Evolutionary conservation across 768 basidiomycete genomes (phyloP), one percentile per base, ranked within the genome.

Genomic region (Lactarius quietus): DNA sequence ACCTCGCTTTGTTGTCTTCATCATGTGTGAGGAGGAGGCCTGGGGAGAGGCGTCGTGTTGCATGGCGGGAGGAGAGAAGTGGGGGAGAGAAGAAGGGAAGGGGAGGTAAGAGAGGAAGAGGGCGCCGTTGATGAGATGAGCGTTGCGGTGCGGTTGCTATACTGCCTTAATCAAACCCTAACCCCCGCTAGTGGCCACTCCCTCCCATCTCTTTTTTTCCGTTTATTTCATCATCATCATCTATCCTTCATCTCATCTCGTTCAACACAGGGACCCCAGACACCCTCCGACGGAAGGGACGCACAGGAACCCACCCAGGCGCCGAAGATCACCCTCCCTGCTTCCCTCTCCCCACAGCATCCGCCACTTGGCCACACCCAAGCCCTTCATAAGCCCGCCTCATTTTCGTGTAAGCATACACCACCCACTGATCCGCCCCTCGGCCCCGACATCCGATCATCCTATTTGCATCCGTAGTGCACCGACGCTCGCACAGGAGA

Each of bases 1-100:
- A 67, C 95, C 95, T 73, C 95, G 87, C 81, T 93, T 93, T 74
- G 95, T 96, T 17, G 92, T 96, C 86, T 96, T 95, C 95, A 98
- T 97, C 92, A 96, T 92, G 77, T 96, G 95, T 31, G 92, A 93
- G 48, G 90, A 86, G 69, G 84, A 85, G 48, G 85, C 81, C 71
- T 83, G 83, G 35, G 83, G 78, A 75, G 72, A 72, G 61, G 72
- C 73, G 59, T 77, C 60, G 57, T 75, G 76, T 69, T 83, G 33
- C 33, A 54, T 60, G 57, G 56, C 58, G 71, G 69, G 73, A 74
- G 66, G 70, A 72, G 70, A 71, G 73, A 72, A 71, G 74, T 66
- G 75, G 73, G 70, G 72, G 70, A 73, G 73, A 71, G 72, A 70
- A 71, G 71, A 73, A 53, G 74, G 73, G 71, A 71, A 68, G 31